Percentiles rank a stretch among this genome's conserved stretches.
phyloP scores from a whole-genome alignment of 768 basidiomycete species.

The Ramaria sp. region DNA sequence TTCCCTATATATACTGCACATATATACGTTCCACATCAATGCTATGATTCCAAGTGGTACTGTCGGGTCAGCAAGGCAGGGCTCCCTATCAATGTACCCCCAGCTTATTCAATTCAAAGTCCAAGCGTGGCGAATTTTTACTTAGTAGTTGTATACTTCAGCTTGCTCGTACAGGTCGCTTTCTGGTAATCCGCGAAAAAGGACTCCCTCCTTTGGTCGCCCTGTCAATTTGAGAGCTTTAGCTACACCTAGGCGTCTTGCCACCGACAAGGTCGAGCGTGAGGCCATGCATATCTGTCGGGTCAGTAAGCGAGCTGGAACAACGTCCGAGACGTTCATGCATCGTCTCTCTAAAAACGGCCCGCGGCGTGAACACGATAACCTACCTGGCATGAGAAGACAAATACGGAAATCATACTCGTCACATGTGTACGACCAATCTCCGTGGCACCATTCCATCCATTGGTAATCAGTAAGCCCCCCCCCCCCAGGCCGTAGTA shows the following conservation, averaged over 20 bases:
- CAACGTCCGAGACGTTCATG: constrained; percentile 39
- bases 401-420: constrained; percentile 36
- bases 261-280: constrained; percentile 54
- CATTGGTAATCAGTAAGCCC: constrained; percentile 35
- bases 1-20: too few relatives aligned
- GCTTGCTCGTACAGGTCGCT: too few relatives aligned
- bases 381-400: background rate
- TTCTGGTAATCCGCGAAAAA: constrained; percentile 22
- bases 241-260: constrained; percentile 31
- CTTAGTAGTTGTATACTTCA: too few relatives aligned
- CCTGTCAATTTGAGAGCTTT: constrained; percentile 37
- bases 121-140: too few relatives aligned
- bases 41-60: too few relatives aligned
- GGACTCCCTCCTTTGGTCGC: constrained; percentile 40
- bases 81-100: too few relatives aligned
- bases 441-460: constrained; percentile 38
- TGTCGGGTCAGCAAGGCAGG: too few relatives aligned
- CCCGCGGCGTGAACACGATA: background rate
- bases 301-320: constrained; percentile 37
- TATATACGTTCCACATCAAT: too few relatives aligned
- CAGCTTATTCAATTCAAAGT: too few relatives aligned
- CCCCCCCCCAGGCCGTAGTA: constrained; percentile 63
- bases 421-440: constrained; percentile 46
- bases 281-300: constrained; percentile 44
- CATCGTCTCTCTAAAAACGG: constrained; percentile 47